These are phyloP conservation scores for Luzula sylvatica DNA, from an alignment of 176 grass and related monocot species.

Conservation along the genomic window DNA sequence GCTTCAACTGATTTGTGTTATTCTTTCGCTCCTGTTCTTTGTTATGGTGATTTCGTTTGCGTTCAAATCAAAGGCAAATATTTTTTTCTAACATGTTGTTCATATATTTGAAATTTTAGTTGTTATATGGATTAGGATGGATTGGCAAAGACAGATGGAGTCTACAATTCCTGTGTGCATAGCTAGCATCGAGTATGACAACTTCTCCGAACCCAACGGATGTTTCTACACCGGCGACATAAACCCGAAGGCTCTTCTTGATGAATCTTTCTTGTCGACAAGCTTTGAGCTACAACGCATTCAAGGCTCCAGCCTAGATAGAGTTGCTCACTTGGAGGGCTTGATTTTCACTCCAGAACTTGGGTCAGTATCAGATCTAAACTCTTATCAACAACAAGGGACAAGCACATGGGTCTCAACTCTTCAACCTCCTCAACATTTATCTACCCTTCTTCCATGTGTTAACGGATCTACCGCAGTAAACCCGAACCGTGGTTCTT, in stretches of 20 bases:
- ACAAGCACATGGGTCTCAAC: constrained; percentile 10
- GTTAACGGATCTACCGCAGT: background rate
- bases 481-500: background rate
- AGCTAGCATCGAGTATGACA: constrained; percentile 22
- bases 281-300: constrained; percentile 10
- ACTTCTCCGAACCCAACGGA: constrained; percentile 25
- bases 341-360: constrained; percentile 15
- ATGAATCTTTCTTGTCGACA: background rate
- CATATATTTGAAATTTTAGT: background rate
- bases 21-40: background rate
- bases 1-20: too few species aligned
- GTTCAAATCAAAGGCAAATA: constrained; percentile 1
- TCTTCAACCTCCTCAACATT: constrained; percentile 18
- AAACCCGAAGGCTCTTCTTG: constrained; percentile 11
- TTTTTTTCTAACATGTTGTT: background rate
- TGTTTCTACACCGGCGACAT: constrained; percentile 3
- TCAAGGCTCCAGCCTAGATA: background rate
- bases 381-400: constrained; percentile 15
- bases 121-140: too few species aligned
- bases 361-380: constrained; percentile 16
- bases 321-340: constrained; percentile 9
- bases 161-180: constrained; percentile 14
- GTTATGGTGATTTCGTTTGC: background rate
- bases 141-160: constrained; percentile 21
- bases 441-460: constrained; percentile 12